A percentile compares a stretch with the other conserved stretches of the same genome.
Conservation (phyloP, 2,329 filamentous ascomycete genomes). For the Claviceps fusiformis region DNA sequence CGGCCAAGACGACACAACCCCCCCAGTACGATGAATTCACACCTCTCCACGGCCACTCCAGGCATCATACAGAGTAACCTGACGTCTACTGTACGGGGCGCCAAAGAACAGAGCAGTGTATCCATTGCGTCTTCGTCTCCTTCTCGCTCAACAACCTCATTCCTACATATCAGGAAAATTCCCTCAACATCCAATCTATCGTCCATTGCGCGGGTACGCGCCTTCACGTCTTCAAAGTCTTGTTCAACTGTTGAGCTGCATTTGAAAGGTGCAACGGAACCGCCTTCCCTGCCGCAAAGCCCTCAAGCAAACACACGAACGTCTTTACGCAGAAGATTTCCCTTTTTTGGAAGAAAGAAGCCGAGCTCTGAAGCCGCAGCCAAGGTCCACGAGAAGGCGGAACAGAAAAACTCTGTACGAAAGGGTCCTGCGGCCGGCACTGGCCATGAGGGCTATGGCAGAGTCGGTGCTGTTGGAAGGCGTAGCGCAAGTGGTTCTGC, state of each 20-base stretch:
- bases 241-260: slow-evolving; percentile 9
- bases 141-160: slow-evolving; percentile 21
- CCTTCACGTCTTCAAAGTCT: slow-evolving; percentile 4
- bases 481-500: slow-evolving; percentile 48
- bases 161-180: slow-evolving; percentile 15
- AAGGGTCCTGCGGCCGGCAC: slow-evolving; percentile 87
- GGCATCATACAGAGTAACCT: slow-evolving; percentile 49
- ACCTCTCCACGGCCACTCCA: slow-evolving; percentile 36
- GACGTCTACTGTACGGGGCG: slow-evolving; percentile 16
- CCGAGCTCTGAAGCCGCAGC: slow-evolving; percentile 35
- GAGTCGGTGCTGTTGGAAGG: slow-evolving; percentile 45
- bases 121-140: slow-evolving; percentile 16
- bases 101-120: slow-evolving; percentile 33
- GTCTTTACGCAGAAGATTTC: slow-evolving; percentile 53
- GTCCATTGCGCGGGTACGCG: slow-evolving; percentile 8
- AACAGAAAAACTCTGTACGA: slow-evolving; percentile 24
- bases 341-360: slow-evolving; percentile 65
- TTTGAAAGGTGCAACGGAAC: slow-evolving; percentile 10
- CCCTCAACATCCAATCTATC: slow-evolving; percentile 20
- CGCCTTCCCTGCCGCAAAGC: slow-evolving; percentile 21
- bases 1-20: slow-evolving; percentile 59
- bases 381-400: slow-evolving; percentile 35
- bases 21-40: slow-evolving; percentile 40
- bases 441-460: slow-evolving; percentile 76
- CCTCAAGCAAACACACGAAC: slow-evolving; percentile 41